Percentiles rank a stretch among this genome's conserved stretches.
These are phyloP conservation scores for Fusarium pseudograminearum DNA, from an alignment of 2,329 filamentous ascomycete genomes.

Conservation along the genomic window DNA sequence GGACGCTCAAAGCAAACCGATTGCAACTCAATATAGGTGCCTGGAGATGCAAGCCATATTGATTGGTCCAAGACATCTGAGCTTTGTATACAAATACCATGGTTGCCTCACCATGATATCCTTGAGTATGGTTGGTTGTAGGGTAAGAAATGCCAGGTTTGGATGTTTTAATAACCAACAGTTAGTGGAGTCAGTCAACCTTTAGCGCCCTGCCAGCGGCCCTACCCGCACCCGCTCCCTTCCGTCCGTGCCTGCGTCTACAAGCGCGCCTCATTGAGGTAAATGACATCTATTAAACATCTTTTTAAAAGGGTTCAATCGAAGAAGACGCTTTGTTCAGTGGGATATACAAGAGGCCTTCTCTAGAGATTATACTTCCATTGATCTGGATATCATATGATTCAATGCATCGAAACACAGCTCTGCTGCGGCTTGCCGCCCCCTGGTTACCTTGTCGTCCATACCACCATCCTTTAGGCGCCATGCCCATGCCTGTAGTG, in stretches of 20 bases:
- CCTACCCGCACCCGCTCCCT: constrained; percentile 33
- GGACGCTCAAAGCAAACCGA: neutral
- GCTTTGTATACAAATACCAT: neutral
- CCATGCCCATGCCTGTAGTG: constrained; percentile 3
- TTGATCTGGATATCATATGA: neutral
- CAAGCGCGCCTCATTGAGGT: constrained; percentile 1
- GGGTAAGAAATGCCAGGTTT: neutral
- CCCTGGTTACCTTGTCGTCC: constrained; percentile 18
- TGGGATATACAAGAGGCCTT: neutral
- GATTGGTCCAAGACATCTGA: too few relatives aligned
- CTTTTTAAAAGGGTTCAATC: neutral
- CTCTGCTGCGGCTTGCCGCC: constrained; percentile 5
- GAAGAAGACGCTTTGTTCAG: neutral
- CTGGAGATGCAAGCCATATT: too few relatives aligned
- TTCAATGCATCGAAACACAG: neutral
- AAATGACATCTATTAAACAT: too few relatives aligned
- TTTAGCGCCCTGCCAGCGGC: constrained; percentile 34
- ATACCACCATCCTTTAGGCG: constrained; percentile 17
- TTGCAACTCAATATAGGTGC: neutral
- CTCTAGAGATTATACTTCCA: neutral
- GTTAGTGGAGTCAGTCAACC: constrained; percentile 2
- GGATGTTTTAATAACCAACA: neutral
- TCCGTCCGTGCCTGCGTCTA: neutral
- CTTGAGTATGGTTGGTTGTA: neutral
- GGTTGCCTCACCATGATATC: neutral